phyloP scores from a whole-genome alignment of 306 rosid species.

The Cicer cuneatum region DNA sequence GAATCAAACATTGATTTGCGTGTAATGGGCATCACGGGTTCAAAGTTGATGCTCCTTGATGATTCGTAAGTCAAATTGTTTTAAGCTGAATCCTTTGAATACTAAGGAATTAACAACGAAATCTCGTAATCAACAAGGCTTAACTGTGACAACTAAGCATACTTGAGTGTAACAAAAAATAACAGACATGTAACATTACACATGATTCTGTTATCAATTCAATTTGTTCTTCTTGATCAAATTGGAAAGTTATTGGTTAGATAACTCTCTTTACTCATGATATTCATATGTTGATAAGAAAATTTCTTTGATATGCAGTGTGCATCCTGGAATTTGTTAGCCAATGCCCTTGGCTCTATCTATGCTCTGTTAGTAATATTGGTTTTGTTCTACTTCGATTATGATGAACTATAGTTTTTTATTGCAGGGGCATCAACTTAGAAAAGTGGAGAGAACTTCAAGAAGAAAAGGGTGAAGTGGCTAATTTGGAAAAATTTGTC shows the following conservation, averaged over 20 bases:
- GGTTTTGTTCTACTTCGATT: conserved; percentile 25
- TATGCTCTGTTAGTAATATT: background rate
- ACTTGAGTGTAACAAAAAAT: background rate
- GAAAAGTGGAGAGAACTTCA: conserved; percentile 79
- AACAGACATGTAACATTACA: too few relatives aligned
- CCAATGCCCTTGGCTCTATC: conserved; percentile 17
- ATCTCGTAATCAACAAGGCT: conserved; percentile 13
- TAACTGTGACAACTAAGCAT: background rate
- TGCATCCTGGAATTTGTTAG: conserved; percentile 32
- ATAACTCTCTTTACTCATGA: conserved; percentile 18
- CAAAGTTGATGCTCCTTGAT: conserved; percentile 80
- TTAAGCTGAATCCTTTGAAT: conserved; percentile 24
- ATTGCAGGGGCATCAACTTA: conserved; percentile 78
- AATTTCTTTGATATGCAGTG: conserved; percentile 31
- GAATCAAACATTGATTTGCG: conserved; percentile 93
- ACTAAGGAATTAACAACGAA: conserved; percentile 6
- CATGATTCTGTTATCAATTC: background rate
- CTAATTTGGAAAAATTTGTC: conserved; percentile 78
- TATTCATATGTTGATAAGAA: conserved; percentile 16
- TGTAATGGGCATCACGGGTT: conserved; percentile 88
- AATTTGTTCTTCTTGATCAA: background rate
- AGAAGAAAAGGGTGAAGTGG: conserved; percentile 65
- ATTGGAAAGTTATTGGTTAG: conserved; percentile 5
- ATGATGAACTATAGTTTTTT: conserved; percentile 37
- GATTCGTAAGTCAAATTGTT: conserved; percentile 70